Conservation (phyloP, 768 basidiomycete genomes). For the Suillus paluster region DNA sequence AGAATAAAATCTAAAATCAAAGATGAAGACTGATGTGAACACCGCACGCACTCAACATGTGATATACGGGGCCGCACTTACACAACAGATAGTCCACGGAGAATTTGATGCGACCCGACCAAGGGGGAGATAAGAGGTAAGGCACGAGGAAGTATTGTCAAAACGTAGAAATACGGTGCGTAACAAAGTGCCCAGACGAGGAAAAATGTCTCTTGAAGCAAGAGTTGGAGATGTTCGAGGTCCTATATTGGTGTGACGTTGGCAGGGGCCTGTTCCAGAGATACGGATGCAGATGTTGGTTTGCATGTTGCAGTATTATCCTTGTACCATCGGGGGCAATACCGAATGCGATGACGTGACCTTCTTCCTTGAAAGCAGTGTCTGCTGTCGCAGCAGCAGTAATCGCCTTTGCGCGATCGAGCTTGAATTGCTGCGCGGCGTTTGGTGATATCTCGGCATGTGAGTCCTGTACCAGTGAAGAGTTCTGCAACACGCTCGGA, state of each 20-base stretch:
- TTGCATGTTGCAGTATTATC: constrained; percentile 80
- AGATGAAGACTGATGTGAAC: neutral
- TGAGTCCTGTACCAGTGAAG: constrained; percentile 52
- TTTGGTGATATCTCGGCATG: constrained; percentile 89
- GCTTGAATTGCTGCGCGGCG: constrained; percentile 89
- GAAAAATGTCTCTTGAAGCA: constrained; percentile 89
- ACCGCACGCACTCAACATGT: constrained; percentile 79
- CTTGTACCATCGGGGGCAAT: constrained; percentile 52
- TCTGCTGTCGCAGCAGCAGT: constrained; percentile 83
- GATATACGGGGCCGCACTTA: constrained; percentile 94
- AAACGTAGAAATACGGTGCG: constrained; percentile 48
- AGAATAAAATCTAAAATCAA: too few species aligned
- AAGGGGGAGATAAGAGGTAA: constrained; percentile 85
- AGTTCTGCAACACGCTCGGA: neutral
- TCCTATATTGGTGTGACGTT: constrained; percentile 56
- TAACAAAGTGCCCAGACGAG: constrained; percentile 80
- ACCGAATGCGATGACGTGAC: constrained; percentile 60
- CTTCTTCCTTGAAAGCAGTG: constrained; percentile 70
- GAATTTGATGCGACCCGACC: constrained; percentile 98
- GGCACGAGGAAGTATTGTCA: constrained; percentile 91
- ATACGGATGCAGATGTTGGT: constrained; percentile 40
- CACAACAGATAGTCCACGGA: constrained; percentile 95
- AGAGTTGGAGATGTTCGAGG: constrained; percentile 89
- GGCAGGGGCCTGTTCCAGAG: constrained; percentile 17
- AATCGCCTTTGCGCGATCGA: constrained; percentile 87